A percentile compares a stretch with the other conserved stretches of the same genome.
Conservation (phyloP, 1,284 basidiomycete species). For the Wolfiporia cocos region DNA sequence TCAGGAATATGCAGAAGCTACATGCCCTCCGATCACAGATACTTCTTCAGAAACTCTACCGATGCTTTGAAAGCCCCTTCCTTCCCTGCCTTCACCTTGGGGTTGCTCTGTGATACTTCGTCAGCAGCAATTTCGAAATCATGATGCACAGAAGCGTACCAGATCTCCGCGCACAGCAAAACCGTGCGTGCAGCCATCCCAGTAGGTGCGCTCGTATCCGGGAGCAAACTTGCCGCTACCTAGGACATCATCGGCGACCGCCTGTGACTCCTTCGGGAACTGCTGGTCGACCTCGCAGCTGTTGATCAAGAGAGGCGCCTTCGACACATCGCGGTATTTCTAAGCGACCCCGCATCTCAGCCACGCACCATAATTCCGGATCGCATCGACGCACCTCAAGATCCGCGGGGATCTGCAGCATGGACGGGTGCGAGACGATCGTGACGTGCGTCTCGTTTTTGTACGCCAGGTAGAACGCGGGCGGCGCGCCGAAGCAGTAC, state of each 20-base stretch:
- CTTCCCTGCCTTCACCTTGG: conserved; percentile 30
- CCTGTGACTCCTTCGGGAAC: conserved; percentile 28
- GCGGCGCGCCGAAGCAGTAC: conserved; percentile 65
- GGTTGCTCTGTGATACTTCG: conserved; percentile 24
- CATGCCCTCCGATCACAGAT: conserved; percentile 9
- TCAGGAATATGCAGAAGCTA: too few species aligned
- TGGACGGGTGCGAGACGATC: conserved; percentile 63
- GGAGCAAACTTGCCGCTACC: conserved; percentile 31
- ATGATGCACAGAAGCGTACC: conserved; percentile 11
- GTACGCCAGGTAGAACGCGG: conserved; percentile 58
- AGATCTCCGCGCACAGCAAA: conserved; percentile 40
- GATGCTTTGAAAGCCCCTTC: conserved; percentile 36
- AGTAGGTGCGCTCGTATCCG: conserved; percentile 38
- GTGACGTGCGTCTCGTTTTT: conserved; percentile 49
- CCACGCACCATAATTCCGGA: conserved; percentile 13
- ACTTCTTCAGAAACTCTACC: conserved; percentile 30
- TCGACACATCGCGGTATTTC: conserved; percentile 24
- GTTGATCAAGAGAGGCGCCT: conserved; percentile 38
- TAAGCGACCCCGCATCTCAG: conserved; percentile 8
- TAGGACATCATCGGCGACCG: conserved; percentile 33
- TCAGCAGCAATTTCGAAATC: conserved; percentile 12
- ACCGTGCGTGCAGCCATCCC: conserved; percentile 42
- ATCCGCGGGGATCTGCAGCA: conserved; percentile 56
- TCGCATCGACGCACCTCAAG: conserved; percentile 54
- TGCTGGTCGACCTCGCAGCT: conserved; percentile 30